These are phyloP conservation scores for Colletotrichum orchidophilum DNA, from an alignment of 2,329 filamentous ascomycete species.

Conservation along the genomic window DNA sequence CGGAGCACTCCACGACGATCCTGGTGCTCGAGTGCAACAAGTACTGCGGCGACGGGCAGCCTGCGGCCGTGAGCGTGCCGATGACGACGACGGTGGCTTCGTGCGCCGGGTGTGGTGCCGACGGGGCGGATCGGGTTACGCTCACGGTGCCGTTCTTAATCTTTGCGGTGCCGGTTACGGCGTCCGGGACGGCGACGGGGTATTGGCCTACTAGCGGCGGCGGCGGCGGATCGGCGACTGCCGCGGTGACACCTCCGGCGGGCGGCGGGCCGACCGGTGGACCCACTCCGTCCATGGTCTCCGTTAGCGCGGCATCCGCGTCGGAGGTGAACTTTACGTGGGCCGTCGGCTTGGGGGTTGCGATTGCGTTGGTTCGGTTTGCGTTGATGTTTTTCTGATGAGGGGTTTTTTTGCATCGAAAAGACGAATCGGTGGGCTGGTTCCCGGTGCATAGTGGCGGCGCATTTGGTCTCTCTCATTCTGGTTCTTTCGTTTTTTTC, in stretches of 20 bases:
- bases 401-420: not conserved
- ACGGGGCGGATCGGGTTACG: conserved; percentile 44
- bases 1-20: conserved; percentile 45
- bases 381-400: conserved; percentile 22
- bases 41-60: conserved; percentile 34
- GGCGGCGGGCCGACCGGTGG: conserved; percentile 10
- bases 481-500: not conserved
- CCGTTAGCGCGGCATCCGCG: conserved; percentile 16
- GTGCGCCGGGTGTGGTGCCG: conserved; percentile 43
- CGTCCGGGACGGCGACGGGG: conserved; percentile 20
- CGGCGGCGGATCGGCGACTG: not conserved
- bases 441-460: conserved; percentile 26
- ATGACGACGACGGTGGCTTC: conserved; percentile 42
- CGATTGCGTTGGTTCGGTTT: conserved; percentile 9
- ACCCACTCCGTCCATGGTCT: conserved; percentile 9
- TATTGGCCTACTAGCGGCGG: conserved; percentile 1
- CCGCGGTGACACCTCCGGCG: not conserved
- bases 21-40: conserved; percentile 36
- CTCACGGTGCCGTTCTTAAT: conserved; percentile 43
- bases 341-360: conserved; percentile 15
- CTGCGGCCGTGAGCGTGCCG: conserved; percentile 30
- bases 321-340: conserved; percentile 5
- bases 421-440: conserved; percentile 2
- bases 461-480: conserved; percentile 2
- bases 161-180: conserved; percentile 21